Conservation (phyloP, 148 eudicot genomes). For the Diospyros lotus region DNA sequence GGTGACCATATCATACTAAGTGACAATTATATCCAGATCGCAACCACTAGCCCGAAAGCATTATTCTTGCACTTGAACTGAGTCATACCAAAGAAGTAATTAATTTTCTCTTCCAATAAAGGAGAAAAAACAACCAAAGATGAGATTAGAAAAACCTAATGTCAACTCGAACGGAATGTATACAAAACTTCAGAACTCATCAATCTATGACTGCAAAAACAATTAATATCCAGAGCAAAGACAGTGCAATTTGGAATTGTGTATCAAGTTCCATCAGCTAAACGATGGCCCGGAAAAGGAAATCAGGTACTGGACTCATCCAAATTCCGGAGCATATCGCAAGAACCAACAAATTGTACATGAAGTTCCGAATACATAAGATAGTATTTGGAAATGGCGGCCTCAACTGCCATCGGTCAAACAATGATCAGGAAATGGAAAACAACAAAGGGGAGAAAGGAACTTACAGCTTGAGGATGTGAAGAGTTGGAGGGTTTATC, state of each 20-base stretch:
- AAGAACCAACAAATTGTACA: neutral
- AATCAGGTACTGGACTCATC: neutral
- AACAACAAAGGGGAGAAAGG: neutral
- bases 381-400: neutral
- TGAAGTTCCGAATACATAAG: neutral
- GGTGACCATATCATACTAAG: neutral
- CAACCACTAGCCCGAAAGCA: neutral
- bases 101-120: neutral
- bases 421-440: neutral
- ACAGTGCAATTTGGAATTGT: neutral
- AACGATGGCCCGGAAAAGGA: neutral
- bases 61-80: neutral
- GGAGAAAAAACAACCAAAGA: neutral
- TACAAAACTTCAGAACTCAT: neutral
- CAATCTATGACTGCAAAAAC: neutral
- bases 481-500: slow-evolving; percentile 57
- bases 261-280: neutral
- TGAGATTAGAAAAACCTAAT: slow-evolving; percentile 1
- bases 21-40: neutral
- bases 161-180: neutral
- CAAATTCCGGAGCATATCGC: neutral
- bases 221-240: neutral
- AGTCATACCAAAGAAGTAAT: neutral
- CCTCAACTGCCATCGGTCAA: neutral
- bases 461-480: slow-evolving; percentile 21